Conservation (phyloP, 202 grass and related monocot species). For the Schoenoplectus tabernaemontani region DNA sequence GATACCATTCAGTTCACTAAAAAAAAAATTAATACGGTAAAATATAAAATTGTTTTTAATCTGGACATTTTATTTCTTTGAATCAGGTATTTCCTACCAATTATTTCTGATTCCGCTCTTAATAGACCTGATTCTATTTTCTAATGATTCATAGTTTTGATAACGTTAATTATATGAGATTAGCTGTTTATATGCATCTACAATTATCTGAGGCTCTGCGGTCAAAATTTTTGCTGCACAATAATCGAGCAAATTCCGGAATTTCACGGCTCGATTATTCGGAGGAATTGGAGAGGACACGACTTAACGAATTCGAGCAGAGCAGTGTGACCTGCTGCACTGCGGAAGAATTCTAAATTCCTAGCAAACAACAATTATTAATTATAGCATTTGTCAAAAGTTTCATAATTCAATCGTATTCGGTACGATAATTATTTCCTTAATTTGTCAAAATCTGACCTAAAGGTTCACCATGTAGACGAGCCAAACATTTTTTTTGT, state of each 20-base stretch:
- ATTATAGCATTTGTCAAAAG: slow-evolving; percentile 1
- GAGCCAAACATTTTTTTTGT: background rate
- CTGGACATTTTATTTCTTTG: too few relatives aligned
- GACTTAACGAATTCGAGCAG: too few relatives aligned
- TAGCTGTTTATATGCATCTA: background rate
- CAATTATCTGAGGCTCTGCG: background rate
- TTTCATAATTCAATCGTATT: background rate
- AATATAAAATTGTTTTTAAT: too few relatives aligned
- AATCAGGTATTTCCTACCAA: too few relatives aligned
- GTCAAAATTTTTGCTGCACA: background rate
- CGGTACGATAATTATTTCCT: background rate
- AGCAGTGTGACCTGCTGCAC: background rate
- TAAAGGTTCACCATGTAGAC: background rate
- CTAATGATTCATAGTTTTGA: background rate
- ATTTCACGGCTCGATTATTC: background rate
- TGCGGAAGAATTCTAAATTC: background rate
- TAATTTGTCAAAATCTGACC: background rate
- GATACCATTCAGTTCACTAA: too few relatives aligned
- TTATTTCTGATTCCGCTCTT: too few relatives aligned
- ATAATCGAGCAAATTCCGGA: background rate
- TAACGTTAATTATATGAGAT: too few relatives aligned
- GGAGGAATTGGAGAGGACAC: background rate
- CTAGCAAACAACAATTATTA: background rate
- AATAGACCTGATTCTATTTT: background rate
- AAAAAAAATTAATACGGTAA: too few relatives aligned